Base-by-base conservation (phyloP, 2,329 filamentous ascomycete genomes). In the Zasmidium angulare region DNA sequence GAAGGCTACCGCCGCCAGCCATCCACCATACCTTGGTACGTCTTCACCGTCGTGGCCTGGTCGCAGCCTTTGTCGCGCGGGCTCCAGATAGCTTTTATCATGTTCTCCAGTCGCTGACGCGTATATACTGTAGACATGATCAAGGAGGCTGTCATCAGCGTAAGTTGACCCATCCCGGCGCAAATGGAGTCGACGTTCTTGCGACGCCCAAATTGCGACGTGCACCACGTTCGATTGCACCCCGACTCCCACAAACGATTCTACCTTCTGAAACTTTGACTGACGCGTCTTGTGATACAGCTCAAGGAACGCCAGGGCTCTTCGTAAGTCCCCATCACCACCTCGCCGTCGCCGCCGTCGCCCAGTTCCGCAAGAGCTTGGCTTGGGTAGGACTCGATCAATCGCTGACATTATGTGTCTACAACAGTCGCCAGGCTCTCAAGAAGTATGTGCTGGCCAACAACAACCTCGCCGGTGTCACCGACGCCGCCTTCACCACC, bases 401-500 rank as follows among this genome's bases (percentile, higher is more conserved):
- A 26, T 61, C 69, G 62, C 70, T 71, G 63, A 67, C 62, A 58
- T 66, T 58, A 57, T 55, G 54, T 66, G 50, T 59, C 55, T 58
- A 17, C 61, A 56, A 71, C 74, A 88, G 86, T 74, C 88, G 88
- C 73, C 85, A 88, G 77, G 85, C 86, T 57, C 83, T 90, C 75
- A 89, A 89, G 83, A 90, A 90, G 76, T 90, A 90, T 75, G 85
- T 90, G 67, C 81, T 82, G 74, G 82, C 84, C 73, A 90, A 89
- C 84, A 89, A 89, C 81, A 84, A 84, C 71, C 79, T 87, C 69
- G 76, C 76, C 63, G 64, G 72, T 64, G 78, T 82, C 56, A 81
- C 77, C 66, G 82, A 84, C 63, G 76, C 77, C 56, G 79, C 81
- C 58, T 89, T 90, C 75, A 87, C 86, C 74, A 84, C 83, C 63